Conservation (phyloP, 371 early-diverging fungal species). For the Rhizopus sp. region DNA sequence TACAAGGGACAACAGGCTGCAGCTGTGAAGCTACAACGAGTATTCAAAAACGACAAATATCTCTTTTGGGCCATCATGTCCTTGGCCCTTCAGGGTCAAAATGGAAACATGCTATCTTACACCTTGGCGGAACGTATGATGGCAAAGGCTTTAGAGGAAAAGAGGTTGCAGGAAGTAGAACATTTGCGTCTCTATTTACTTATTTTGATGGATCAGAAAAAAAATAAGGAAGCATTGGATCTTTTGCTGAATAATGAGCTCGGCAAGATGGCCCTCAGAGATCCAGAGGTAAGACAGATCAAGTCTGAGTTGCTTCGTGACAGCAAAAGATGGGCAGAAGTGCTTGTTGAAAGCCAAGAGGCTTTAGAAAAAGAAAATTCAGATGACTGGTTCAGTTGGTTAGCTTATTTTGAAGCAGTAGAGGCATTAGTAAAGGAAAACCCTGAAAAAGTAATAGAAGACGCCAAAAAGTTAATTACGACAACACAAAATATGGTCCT, state of each 20-base stretch:
- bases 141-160: conserved; percentile 76
- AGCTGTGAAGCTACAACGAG: conserved; percentile 81
- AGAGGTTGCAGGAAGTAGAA: conserved; percentile 51
- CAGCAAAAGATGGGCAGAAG: conserved; percentile 49
- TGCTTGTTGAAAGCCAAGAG: conserved; percentile 38
- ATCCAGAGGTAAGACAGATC: conserved; percentile 70
- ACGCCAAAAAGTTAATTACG: conserved; percentile 45
- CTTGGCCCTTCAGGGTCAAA: conserved; percentile 61
- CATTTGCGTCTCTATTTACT: conserved; percentile 72
- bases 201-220: conserved; percentile 67
- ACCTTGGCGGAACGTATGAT: conserved; percentile 87
- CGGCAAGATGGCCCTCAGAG: conserved; percentile 59
- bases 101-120: conserved; percentile 56
- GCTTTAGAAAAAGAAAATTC: conserved; percentile 51
- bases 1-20: conserved; percentile 81
- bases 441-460: conserved; percentile 19
- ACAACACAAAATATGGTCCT: conserved; percentile 35
- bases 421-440: conserved; percentile 29
- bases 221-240: conserved; percentile 60
- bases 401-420: conserved; percentile 62
- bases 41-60: conserved; percentile 76
- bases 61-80: conserved; percentile 90
- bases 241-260: conserved; percentile 61
- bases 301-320: conserved; percentile 54
- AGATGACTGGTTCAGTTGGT: conserved; percentile 76